A percentile compares a stretch with the other conserved stretches of the same genome.
These are phyloP conservation scores for Aspergillus saccharolyticus DNA, from an alignment of 495 filamentous ascomycete species.

Conservation along the genomic window DNA sequence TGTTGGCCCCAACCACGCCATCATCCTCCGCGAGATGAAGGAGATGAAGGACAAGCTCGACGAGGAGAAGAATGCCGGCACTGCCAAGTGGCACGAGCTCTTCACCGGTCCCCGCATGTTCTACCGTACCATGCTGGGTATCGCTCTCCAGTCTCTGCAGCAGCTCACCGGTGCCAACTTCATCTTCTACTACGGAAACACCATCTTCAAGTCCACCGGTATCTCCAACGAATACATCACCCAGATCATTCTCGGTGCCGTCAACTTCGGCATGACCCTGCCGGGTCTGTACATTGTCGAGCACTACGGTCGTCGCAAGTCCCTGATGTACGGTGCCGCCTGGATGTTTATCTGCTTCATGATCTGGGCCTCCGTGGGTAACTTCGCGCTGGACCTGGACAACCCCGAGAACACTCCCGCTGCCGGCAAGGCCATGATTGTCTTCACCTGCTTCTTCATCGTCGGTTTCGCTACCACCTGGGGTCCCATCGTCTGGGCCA, in stretches of 20 bases:
- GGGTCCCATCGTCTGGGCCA: constrained; percentile 81
- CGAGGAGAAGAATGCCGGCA: constrained; percentile 51
- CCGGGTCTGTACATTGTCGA: constrained; percentile 70
- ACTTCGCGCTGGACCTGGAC: constrained; percentile 51
- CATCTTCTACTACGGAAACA: constrained; percentile 79
- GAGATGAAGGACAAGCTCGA: constrained; percentile 60
- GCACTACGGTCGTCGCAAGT: constrained; percentile 61
- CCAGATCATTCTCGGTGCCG: constrained; percentile 66
- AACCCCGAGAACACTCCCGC: constrained; percentile 47
- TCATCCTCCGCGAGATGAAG: constrained; percentile 63
- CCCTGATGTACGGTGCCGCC: constrained; percentile 59
- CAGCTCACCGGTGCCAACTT: constrained; percentile 74
- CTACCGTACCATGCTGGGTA: constrained; percentile 64
- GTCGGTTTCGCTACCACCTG: constrained; percentile 61
- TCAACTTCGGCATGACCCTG: constrained; percentile 71
- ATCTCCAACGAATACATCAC: constrained; percentile 65
- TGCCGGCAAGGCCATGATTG: constrained; percentile 68
- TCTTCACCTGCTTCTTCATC: constrained; percentile 70
- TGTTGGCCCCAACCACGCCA: constrained; percentile 55
- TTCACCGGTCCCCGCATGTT: constrained; percentile 69
- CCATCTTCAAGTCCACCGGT: constrained; percentile 64
- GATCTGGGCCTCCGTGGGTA: constrained; percentile 68
- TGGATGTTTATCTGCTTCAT: constrained; percentile 71
- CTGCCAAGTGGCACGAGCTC: constrained; percentile 57
- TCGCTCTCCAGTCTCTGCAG: constrained; percentile 66